Percentiles rank a stretch among this genome's conserved stretches.
Evolutionary conservation across 1,284 basidiomycete genomes (phyloP).

Genomic region (Ustilago crameri): DNA sequence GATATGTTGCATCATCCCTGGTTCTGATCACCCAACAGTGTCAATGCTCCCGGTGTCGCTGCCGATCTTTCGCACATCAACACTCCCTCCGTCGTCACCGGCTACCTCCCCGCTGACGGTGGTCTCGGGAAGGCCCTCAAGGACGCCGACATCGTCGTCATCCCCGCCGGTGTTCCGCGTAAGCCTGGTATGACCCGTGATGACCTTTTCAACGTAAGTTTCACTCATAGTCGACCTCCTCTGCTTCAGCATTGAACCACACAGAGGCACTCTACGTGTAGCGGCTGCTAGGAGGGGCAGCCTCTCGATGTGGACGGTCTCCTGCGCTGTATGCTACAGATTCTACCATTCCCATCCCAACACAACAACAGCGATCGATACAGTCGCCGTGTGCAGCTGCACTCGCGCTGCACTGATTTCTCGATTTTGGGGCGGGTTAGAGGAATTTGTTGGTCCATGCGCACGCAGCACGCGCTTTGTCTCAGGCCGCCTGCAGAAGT

Average conservation of each 20-base stretch:
- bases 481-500: constrained; percentile 2
- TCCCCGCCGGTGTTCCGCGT: constrained; percentile 96
- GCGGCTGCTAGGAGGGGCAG: no score
- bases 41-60: constrained; percentile 87
- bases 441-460: constrained; percentile 36
- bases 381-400: constrained; percentile 11
- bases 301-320: no score
- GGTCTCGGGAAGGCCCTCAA: constrained; percentile 84
- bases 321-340: not conserved
- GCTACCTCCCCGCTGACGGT: constrained; percentile 72
- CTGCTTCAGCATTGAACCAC: not conserved
- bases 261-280: no score
- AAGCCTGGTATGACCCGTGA: constrained; percentile 82
- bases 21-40: constrained; percentile 52
- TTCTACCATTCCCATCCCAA: constrained; percentile 1
- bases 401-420: not conserved
- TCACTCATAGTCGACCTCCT: not conserved
- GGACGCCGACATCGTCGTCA: constrained; percentile 89
- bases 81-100: constrained; percentile 69
- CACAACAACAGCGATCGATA: not conserved
- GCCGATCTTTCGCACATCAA: constrained; percentile 91
- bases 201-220: constrained; percentile 86
- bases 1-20: no score
- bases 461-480: constrained; percentile 3
- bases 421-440: constrained; percentile 13